Conservation (phyloP, 257 asterid species). For the Marsdenia floribunda region DNA sequence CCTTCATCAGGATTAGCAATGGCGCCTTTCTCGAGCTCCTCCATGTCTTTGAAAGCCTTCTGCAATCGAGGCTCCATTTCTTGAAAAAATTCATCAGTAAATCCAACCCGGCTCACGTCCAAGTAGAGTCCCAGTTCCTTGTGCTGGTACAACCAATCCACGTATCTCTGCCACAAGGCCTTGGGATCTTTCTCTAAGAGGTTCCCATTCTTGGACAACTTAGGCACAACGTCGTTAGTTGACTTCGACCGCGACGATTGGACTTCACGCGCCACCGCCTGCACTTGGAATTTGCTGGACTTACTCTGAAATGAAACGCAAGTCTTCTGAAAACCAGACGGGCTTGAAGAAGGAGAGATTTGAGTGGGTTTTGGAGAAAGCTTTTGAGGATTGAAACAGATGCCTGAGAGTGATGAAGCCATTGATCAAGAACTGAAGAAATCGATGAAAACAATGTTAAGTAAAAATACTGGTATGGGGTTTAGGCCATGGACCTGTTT, state of each 20-base stretch:
- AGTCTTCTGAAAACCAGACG: constrained; percentile 11
- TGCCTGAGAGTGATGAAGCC: constrained; percentile 39
- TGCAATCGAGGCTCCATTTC: constrained; percentile 84
- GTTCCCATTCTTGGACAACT: constrained; percentile 13
- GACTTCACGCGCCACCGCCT: constrained; percentile 75
- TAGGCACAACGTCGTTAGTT: constrained; percentile 29
- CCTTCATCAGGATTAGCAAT: constrained; percentile 98
- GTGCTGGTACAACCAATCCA: constrained; percentile 95
- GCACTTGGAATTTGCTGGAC: constrained; percentile 26
- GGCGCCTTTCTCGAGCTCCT: constrained; percentile 83
- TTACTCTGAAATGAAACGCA: constrained; percentile 14
- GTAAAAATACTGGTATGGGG: neutral
- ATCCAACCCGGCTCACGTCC: constrained; percentile 93
- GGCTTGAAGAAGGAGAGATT: constrained; percentile 14
- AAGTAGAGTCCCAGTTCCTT: constrained; percentile 86
- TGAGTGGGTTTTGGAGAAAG: constrained; percentile 19
- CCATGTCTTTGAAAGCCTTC: constrained; percentile 76
- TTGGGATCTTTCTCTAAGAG: constrained; percentile 52
- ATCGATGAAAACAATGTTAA: constrained; percentile 11
- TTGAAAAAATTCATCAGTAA: constrained; percentile 57
- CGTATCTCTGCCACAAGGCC: constrained; percentile 75
- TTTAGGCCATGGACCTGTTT: constrained; percentile 7
- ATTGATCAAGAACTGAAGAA: constrained; percentile 12
- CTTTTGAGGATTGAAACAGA: constrained; percentile 20
- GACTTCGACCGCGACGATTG: constrained; percentile 34